A percentile compares a stretch with the other conserved stretches of the same genome.
Evolutionary conservation across 1,284 basidiomycete genomes (phyloP).

Genomic region (Exobasidium rhododendri): DNA sequence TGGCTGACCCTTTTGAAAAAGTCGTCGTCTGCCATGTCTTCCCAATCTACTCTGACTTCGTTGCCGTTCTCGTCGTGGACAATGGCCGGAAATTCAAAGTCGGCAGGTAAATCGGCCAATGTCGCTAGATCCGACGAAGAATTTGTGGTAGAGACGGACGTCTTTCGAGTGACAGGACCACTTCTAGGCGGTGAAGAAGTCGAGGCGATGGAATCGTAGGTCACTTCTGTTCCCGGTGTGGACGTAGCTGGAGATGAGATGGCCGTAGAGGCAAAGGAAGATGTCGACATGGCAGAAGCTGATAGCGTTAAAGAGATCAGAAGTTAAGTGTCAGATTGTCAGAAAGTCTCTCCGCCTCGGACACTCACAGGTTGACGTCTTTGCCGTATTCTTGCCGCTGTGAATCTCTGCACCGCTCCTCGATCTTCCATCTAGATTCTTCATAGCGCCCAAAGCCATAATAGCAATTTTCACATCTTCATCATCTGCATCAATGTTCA

Average conservation of each 20-base stretch:
- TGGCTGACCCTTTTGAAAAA: conserved; percentile 41
- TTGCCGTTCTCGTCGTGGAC: conserved; percentile 45
- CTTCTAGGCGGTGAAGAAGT: conserved; percentile 21
- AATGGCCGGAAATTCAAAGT: conserved; percentile 42
- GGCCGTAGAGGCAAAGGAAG: conserved; percentile 36
- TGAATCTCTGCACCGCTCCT: not conserved
- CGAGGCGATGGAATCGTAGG: conserved; percentile 13
- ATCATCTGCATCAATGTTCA: conserved; percentile 33
- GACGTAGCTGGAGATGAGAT: conserved; percentile 37
- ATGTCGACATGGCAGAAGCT: conserved; percentile 34
- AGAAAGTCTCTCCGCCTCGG: no score
- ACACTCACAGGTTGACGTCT: conserved; percentile 6
- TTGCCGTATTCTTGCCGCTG: not conserved
- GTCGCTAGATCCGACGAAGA: conserved; percentile 16
- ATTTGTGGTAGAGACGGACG: conserved; percentile 7
- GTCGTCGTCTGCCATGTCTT: conserved; percentile 44
- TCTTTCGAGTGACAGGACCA: conserved; percentile 19
- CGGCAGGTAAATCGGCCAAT: conserved; percentile 37
- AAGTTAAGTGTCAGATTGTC: no score
- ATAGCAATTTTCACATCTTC: conserved; percentile 45
- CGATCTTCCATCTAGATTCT: conserved; percentile 32
- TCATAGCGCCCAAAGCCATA: conserved; percentile 44
- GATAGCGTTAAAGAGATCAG: conserved; percentile 19
- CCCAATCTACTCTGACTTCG: conserved; percentile 35
- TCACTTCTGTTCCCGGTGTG: conserved; percentile 38